Percentiles rank a stretch among this genome's conserved stretches.
Evolutionary conservation across 2,329 filamentous ascomycete genomes (phyloP).

Genomic region (Pseudogymnoascus sp.): DNA sequence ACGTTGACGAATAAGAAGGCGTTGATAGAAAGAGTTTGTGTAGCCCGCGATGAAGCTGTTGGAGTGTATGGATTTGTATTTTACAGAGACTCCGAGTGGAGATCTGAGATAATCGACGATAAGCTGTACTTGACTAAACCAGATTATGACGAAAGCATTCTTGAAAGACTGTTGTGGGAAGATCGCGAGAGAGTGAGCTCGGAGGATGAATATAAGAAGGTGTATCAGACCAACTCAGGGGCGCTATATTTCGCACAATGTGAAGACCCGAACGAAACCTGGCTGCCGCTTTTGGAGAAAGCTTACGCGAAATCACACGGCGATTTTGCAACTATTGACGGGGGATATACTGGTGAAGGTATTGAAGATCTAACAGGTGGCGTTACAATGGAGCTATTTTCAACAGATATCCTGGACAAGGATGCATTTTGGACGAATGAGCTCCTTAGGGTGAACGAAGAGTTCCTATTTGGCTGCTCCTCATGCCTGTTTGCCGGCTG

Average conservation of each 20-base stretch:
- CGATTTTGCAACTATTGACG: slow-evolving; percentile 65
- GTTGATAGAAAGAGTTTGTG: slow-evolving; percentile 65
- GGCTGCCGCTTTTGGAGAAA: slow-evolving; percentile 74
- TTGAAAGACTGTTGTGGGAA: slow-evolving; percentile 67
- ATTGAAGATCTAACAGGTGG: slow-evolving; percentile 58
- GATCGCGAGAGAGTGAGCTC: slow-evolving; percentile 68
- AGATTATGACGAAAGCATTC: slow-evolving; percentile 71
- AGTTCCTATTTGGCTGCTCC: slow-evolving; percentile 69
- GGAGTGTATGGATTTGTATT: slow-evolving; percentile 90
- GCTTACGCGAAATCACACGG: slow-evolving; percentile 81
- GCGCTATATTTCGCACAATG: slow-evolving; percentile 74
- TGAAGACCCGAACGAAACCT: slow-evolving; percentile 70
- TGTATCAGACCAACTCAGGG: slow-evolving; percentile 67
- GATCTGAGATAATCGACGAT: slow-evolving; percentile 85
- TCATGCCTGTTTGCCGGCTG: slow-evolving; percentile 57
- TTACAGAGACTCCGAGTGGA: slow-evolving; percentile 83
- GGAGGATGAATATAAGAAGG: slow-evolving; percentile 60
- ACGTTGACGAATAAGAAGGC: slow-evolving; percentile 67
- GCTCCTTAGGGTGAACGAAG: slow-evolving; percentile 69
- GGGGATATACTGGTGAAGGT: slow-evolving; percentile 56
- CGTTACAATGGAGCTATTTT: slow-evolving; percentile 61
- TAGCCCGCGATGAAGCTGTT: slow-evolving; percentile 65
- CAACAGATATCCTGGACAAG: slow-evolving; percentile 67
- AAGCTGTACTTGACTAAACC: slow-evolving; percentile 79
- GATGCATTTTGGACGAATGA: slow-evolving; percentile 72